Percentiles rank a stretch among this genome's conserved stretches.
Evolutionary conservation across 192 early-diverging fungal species (phyloP).

Genomic region (Fimicolochytrium jonesii): DNA sequence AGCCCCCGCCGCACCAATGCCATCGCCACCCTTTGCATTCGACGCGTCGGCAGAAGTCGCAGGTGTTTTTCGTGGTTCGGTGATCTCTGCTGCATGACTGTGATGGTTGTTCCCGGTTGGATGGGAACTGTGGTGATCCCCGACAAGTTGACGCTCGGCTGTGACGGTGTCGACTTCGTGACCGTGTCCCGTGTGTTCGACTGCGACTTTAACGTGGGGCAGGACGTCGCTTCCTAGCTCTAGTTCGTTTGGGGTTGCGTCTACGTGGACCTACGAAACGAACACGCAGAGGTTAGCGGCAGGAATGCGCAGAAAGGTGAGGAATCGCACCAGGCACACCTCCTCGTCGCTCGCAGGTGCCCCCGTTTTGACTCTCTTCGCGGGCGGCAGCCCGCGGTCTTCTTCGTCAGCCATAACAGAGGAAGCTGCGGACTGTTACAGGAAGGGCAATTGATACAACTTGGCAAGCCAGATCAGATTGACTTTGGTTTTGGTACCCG

Average conservation of each 20-base stretch:
- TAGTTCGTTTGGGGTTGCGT: neutral
- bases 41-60: neutral
- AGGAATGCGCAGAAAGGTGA: too few species aligned
- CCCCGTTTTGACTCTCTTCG: too few species aligned
- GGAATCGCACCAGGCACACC: too few species aligned
- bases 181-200: neutral
- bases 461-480: too few species aligned
- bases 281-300: too few species aligned
- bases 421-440: too few species aligned
- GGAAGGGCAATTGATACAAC: too few species aligned
- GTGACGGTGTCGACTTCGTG: constrained; percentile 1
- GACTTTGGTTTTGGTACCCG: too few species aligned
- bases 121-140: neutral
- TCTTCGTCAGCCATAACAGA: too few species aligned
- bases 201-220: constrained; percentile 4
- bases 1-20: neutral
- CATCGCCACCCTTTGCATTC: neutral
- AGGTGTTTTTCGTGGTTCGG: neutral
- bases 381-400: too few species aligned
- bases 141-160: constrained; percentile 8
- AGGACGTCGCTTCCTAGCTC: constrained; percentile 9
- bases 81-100: neutral
- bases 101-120: neutral
- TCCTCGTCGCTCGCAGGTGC: too few species aligned
- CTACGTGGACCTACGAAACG: too few species aligned